Percentiles rank a stretch among this genome's conserved stretches.
Evolutionary conservation across 768 basidiomycete species (phyloP).

Genomic region (Hypholoma fasciculare): DNA sequence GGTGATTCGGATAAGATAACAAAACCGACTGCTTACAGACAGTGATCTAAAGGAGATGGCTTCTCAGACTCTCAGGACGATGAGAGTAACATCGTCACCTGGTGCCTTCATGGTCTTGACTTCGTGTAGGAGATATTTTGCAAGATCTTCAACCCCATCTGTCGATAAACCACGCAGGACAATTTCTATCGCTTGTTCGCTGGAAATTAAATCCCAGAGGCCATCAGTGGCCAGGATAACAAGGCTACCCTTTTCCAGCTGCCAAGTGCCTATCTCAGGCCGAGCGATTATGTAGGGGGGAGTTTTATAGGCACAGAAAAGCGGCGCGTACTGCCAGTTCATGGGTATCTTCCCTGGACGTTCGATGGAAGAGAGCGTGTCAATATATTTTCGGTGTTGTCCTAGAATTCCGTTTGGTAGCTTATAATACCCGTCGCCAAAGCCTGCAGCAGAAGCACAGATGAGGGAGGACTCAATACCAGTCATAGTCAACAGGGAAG

Average conservation of each 20-base stretch:
- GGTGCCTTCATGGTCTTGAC: constrained; percentile 22
- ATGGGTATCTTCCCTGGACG: constrained; percentile 31
- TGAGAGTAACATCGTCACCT: constrained; percentile 37
- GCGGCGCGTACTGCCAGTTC: constrained; percentile 31
- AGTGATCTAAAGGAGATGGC: background rate
- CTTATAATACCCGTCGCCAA: constrained; percentile 40
- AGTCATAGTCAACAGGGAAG: background rate
- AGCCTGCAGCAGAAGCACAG: constrained; percentile 21
- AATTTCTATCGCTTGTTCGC: constrained; percentile 43
- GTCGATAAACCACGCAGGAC: constrained; percentile 27
- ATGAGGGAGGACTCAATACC: background rate
- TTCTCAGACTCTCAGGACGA: constrained; percentile 23
- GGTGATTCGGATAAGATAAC: background rate
- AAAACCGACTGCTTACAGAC: background rate
- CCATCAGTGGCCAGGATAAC: constrained; percentile 57
- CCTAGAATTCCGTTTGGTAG: constrained; percentile 30
- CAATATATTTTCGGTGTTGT: constrained; percentile 32
- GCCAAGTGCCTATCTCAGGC: constrained; percentile 43
- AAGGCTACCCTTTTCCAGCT: constrained; percentile 38
- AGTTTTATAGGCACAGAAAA: constrained; percentile 50
- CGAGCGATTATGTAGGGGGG: constrained; percentile 58
- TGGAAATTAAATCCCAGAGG: constrained; percentile 54
- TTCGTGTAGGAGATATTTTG: constrained; percentile 25
- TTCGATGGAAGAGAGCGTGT: constrained; percentile 32
- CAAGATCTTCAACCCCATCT: constrained; percentile 24